A percentile compares a stretch with the other conserved stretches of the same genome.
Conservation (phyloP, 805 yeast genomes). For the Debaryomyces maramus region DNA sequence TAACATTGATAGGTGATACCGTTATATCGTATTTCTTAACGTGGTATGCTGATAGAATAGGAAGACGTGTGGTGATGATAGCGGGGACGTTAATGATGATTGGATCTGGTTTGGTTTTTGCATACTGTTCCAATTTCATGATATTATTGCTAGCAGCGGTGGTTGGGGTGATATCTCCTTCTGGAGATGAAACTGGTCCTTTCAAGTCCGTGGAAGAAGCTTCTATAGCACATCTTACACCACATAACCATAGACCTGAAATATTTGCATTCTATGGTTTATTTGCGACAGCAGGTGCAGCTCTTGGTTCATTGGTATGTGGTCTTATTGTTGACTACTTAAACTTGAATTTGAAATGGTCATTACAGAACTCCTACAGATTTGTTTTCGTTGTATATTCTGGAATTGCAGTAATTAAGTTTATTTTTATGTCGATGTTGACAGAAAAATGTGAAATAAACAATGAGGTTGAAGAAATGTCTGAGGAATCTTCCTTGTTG, state of each 20-base stretch:
- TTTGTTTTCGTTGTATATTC: slow-evolving; percentile 58
- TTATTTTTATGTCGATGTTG: slow-evolving; percentile 49
- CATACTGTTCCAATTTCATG: slow-evolving; percentile 51
- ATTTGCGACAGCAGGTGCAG: slow-evolving; percentile 68
- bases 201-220: slow-evolving; percentile 86
- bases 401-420: slow-evolving; percentile 51
- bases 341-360: slow-evolving; percentile 29
- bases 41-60: slow-evolving; percentile 73
- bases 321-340: slow-evolving; percentile 59
- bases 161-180: slow-evolving; percentile 82
- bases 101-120: slow-evolving; percentile 63
- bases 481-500: slow-evolving; percentile 7
- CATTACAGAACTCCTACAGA: slow-evolving; percentile 49
- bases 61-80: slow-evolving; percentile 63
- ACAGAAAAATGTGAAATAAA: slow-evolving; percentile 53
- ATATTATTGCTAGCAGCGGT: slow-evolving; percentile 69
- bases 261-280: slow-evolving; percentile 74
- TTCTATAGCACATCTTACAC: slow-evolving; percentile 75
- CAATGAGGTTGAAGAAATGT: slow-evolving; percentile 18
- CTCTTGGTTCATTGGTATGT: slow-evolving; percentile 65
- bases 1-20: slow-evolving; percentile 79
- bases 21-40: slow-evolving; percentile 66
- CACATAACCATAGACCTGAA: slow-evolving; percentile 62
- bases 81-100: slow-evolving; percentile 69
- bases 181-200: slow-evolving; percentile 91